Conservation (phyloP, 148 eudicot species). For the Camellia japonica region DNA sequence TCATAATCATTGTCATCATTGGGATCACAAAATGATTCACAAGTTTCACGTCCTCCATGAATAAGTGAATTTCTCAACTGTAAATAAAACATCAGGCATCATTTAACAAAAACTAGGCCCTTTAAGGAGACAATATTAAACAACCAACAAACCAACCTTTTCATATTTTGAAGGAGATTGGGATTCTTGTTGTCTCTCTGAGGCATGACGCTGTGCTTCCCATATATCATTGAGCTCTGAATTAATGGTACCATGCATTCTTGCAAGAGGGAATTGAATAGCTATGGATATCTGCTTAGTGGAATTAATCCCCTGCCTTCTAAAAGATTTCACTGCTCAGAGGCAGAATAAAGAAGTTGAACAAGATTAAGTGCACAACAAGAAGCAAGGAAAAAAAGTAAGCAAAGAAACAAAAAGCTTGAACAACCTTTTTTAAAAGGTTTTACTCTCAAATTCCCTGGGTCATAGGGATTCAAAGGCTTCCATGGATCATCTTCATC, state of each 20-base stretch:
- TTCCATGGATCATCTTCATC: constrained; percentile 89
- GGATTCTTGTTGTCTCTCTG: constrained; percentile 37
- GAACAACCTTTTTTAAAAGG: constrained; percentile 73
- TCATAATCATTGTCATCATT: constrained; percentile 41
- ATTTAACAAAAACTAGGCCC: not conserved
- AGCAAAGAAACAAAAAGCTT: constrained; percentile 2
- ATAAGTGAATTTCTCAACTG: constrained; percentile 83
- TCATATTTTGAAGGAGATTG: constrained; percentile 60
- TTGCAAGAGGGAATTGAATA: constrained; percentile 73
- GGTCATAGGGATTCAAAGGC: constrained; percentile 88
- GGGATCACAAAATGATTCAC: constrained; percentile 31
- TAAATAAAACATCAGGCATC: constrained; percentile 23
- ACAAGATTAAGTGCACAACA: constrained; percentile 8
- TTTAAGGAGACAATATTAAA: constrained; percentile 8
- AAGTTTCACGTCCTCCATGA: constrained; percentile 37
- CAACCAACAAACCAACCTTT: constrained; percentile 6
- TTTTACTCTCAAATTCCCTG: constrained; percentile 77
- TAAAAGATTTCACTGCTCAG: constrained; percentile 54
- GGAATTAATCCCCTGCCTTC: constrained; percentile 28
- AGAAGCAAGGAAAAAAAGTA: constrained; percentile 4
- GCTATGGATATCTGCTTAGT: constrained; percentile 29
- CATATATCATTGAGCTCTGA: constrained; percentile 61
- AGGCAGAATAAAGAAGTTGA: constrained; percentile 15
- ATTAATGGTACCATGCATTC: constrained; percentile 54
- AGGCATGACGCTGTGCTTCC: constrained; percentile 39